phyloP scores from a whole-genome alignment of 2,329 filamentous ascomycete species.

The Pestalotiopsis sp. region DNA sequence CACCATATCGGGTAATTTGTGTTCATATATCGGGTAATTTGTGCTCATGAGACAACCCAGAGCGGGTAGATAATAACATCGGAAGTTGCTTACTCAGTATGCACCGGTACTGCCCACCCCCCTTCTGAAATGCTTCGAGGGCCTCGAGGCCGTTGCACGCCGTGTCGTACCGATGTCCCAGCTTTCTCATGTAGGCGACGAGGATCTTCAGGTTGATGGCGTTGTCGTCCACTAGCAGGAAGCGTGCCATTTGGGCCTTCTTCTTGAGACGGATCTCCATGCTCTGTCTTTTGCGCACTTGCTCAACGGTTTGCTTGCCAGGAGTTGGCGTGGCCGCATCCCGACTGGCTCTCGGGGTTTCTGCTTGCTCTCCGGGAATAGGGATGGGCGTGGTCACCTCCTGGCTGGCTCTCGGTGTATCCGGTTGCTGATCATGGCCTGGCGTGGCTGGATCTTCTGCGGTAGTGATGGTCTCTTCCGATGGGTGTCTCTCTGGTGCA shows the following conservation, averaged over 20 bases:
- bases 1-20: too few species aligned
- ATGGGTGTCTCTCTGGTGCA: background rate
- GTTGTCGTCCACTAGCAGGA: conserved; percentile 44
- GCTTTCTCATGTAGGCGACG: conserved; percentile 30
- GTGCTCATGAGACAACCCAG: too few species aligned
- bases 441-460: background rate
- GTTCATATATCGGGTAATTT: too few species aligned
- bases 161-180: conserved; percentile 30
- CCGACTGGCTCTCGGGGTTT: background rate
- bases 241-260: background rate
- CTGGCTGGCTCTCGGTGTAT: background rate
- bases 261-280: background rate
- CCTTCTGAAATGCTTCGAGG: conserved; percentile 31
- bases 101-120: conserved; percentile 8
- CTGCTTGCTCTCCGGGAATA: background rate
- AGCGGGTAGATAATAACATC: too few species aligned
- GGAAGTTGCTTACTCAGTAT: conserved; percentile 9
- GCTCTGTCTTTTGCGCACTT: background rate
- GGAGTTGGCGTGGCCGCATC: background rate
- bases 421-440: background rate
- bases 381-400: background rate
- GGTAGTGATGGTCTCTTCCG: background rate
- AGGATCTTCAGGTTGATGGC: conserved; percentile 38
- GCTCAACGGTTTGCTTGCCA: background rate
- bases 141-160: conserved; percentile 40